Evolutionary conservation across 192 early-diverging fungal genomes (phyloP), one percentile per base, ranked within the genome.

Genomic region (Cetraspora pellucida): DNA sequence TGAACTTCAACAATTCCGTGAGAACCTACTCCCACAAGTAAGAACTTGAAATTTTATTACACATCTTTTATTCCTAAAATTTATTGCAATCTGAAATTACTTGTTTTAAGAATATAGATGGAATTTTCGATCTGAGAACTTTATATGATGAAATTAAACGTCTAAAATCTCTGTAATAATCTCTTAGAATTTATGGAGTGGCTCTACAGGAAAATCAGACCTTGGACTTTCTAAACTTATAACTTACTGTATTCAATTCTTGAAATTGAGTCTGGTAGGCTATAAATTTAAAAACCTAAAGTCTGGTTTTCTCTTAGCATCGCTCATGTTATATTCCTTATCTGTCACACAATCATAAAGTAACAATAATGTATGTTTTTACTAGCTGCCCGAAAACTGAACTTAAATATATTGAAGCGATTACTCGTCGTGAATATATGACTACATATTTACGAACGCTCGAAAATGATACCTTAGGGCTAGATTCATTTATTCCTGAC

Each of bases 341-440:
- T n/a, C 17, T 17, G 17, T 52, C 3, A 52, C 13, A 17, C 10
- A 52, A 52, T 52, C 11, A 52, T 52, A 52, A 52, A 52, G 50
- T 52, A 52, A 52, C 17, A 52, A 52, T 52, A 10, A 11, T 52
- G 14, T 45, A 9, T 46, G 16, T 45, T 46, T 4, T 37, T 49
- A 47, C n/a, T 44, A 72, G 70, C 14, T 72, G 50, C 64, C 60
- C 74, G 37, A 75, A 23, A 17, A 64, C 74, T n/a, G 59, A 65
- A 27, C 58, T 17, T 5, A 75, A 63, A 49, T 75, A 59, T 27
- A 75, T 64, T 46, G 17, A 75, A 10, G 11, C 60, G 28, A 21
- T 1, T 47, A 8, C n/a, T 16, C 54, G 63, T 25, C 25, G 27
- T 4, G 44, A 75, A 75, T 55, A 55, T 50, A 23, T 61, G 1